A percentile compares a stretch with the other conserved stretches of the same genome.
Evolutionary conservation across 2,329 filamentous ascomycete genomes (phyloP).

Genomic region (Blastomyces gilchristii): DNA sequence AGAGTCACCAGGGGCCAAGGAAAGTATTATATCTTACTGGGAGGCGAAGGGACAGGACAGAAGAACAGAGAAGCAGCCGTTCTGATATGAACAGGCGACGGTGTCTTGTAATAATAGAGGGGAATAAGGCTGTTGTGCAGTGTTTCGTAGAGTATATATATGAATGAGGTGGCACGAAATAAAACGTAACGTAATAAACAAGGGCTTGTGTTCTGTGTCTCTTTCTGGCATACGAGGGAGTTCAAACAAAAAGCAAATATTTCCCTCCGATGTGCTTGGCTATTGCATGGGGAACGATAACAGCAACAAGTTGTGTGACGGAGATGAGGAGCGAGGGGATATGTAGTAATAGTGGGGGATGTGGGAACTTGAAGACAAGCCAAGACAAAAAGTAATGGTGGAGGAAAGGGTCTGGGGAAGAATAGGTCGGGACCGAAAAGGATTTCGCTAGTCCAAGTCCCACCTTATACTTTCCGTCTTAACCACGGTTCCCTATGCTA

Average conservation of each 20-base stretch:
- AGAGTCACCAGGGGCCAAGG: background rate
- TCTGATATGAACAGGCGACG: background rate
- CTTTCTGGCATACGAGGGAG: background rate
- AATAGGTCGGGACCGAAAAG: conserved; percentile 7
- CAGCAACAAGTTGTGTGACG: conserved; percentile 1
- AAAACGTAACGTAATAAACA: background rate
- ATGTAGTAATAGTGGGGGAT: background rate
- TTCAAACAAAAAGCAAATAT: background rate
- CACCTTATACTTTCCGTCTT: conserved; percentile 14
- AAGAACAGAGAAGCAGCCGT: background rate
- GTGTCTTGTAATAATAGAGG: background rate
- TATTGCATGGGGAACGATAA: background rate
- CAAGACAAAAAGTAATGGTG: background rate
- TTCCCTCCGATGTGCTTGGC: background rate
- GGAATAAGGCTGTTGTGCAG: background rate
- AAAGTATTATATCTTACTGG: background rate
- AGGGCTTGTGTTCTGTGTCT: background rate
- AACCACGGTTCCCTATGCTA: background rate
- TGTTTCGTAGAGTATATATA: background rate
- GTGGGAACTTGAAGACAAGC: background rate
- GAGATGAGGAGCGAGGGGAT: background rate
- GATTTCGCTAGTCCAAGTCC: conserved; percentile 3
- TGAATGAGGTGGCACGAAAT: background rate
- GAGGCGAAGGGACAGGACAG: background rate
- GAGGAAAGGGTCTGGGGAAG: conserved; percentile 11